Evolutionary conservation across 2,329 filamentous ascomycete species (phyloP), one percentile per base, ranked within the genome.

Genomic region (Aspergillus sp.): DNA sequence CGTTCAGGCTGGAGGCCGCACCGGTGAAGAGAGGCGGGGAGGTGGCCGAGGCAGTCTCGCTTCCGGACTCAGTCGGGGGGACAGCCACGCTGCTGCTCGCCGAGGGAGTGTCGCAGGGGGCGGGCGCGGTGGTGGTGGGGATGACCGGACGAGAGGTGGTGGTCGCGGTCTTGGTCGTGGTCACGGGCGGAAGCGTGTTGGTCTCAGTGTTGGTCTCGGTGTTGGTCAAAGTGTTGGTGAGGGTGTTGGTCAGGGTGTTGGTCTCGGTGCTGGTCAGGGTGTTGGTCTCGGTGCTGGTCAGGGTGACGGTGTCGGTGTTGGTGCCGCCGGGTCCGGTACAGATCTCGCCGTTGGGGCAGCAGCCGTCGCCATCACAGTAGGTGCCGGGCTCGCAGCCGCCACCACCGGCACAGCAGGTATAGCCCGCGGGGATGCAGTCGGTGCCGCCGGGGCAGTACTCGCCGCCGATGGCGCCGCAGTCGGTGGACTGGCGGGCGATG

Each of bases 321-420:
- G 40, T 41, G 19, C 50, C 50, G 2, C 50, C 50, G 7, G 5
- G 5, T 5, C 50, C 50, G 17, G 17, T 25, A 11, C 50, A 52
- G 36, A 14, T 48, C 45, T 52, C 40, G 14, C 50, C 50, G n/a
- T 21, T 38, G 9, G 50, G 45, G 16, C 50, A 52, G 50, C 50
- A 52, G 32, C 50, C 50, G 5, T 42, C 17, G 11, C 11, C 29
- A 14, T 41, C 31, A 11, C 50, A 52, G 25, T 52, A 52, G 25
- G 34, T 43, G 20, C 50, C 50, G 9, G 38, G 38, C 7, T 38
- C 21, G 13, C 50, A 52, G 45, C 50, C 50, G 4, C 44, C 45
- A 1, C 23, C 14, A 10, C 20, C 19, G 3, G 36, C 11, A 20
- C 50, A 52, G 45, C 50, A 52, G 45, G 45, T 48, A 20, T 52